Evolutionary conservation across 2,329 filamentous ascomycete species (phyloP).

Genomic region (Periconia macrospinosa): DNA sequence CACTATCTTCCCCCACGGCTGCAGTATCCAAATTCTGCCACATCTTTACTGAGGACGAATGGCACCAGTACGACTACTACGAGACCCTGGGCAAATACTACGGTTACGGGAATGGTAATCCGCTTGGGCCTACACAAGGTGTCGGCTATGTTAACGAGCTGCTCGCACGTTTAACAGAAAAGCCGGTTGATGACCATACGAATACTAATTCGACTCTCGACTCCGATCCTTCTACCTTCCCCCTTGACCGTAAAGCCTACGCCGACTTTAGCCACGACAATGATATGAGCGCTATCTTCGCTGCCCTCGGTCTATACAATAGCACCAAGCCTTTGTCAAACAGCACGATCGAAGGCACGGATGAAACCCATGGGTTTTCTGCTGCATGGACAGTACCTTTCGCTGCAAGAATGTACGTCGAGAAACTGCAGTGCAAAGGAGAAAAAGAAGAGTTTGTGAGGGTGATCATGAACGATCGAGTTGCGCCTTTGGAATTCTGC

Average conservation of each 20-base stretch:
- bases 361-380: conserved; percentile 67
- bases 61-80: conserved; percentile 79
- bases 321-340: conserved; percentile 54
- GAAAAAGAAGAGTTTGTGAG: conserved; percentile 72
- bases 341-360: conserved; percentile 51
- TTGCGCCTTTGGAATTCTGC: conserved; percentile 72
- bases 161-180: conserved; percentile 73
- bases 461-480: conserved; percentile 80
- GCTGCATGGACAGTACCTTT: conserved; percentile 83
- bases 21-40: conserved; percentile 71
- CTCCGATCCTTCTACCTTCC: conserved; percentile 68
- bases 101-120: conserved; percentile 74
- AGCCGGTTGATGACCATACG: conserved; percentile 71
- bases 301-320: conserved; percentile 78
- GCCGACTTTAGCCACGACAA: conserved; percentile 95
- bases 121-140: conserved; percentile 80
- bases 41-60: conserved; percentile 74
- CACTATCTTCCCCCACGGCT: conserved; percentile 61
- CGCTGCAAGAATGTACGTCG: conserved; percentile 77
- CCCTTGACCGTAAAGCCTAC: conserved; percentile 68
- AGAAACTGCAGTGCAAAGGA: conserved; percentile 74
- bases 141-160: conserved; percentile 89
- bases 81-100: conserved; percentile 84
- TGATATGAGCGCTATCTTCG: conserved; percentile 75
- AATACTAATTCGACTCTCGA: conserved; percentile 79